Conservation (phyloP, 768 basidiomycete species). For the Termitomyces sp. region DNA sequence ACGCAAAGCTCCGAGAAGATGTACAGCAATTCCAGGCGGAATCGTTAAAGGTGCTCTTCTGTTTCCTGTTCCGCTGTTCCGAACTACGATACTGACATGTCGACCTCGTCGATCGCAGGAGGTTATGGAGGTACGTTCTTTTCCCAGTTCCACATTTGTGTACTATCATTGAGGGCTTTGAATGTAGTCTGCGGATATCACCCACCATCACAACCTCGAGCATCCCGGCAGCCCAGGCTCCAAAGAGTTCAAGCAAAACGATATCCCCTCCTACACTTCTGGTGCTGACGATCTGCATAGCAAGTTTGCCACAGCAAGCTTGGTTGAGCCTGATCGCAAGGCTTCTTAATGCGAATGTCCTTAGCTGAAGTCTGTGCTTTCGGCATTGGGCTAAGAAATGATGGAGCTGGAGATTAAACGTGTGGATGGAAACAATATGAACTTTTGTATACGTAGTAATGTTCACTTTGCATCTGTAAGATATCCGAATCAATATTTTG, state of each 20-base stretch:
- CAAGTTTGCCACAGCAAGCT: conserved; percentile 24
- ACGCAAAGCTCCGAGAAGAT: conserved; percentile 49
- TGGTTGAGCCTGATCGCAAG: conserved; percentile 17
- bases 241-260: conserved; percentile 16
- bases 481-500: not conserved
- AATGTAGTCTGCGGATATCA: conserved; percentile 32
- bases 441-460: not conserved
- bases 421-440: not conserved
- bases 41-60: conserved; percentile 46
- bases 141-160: not conserved
- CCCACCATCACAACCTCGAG: conserved; percentile 39
- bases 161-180: conserved; percentile 7
- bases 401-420: not conserved
- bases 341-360: not conserved
- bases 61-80: not conserved
- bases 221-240: conserved; percentile 9
- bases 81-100: not conserved
- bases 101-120: conserved; percentile 21
- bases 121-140: conserved; percentile 20
- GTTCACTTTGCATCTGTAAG: not conserved
- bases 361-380: not conserved
- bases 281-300: conserved; percentile 18
- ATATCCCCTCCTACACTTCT: conserved; percentile 15
- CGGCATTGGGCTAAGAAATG: not conserved
- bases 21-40: conserved; percentile 73